Conservation (phyloP, 225 moss, liverwort and hornwort genomes). For the Anthoceros angustus region DNA sequence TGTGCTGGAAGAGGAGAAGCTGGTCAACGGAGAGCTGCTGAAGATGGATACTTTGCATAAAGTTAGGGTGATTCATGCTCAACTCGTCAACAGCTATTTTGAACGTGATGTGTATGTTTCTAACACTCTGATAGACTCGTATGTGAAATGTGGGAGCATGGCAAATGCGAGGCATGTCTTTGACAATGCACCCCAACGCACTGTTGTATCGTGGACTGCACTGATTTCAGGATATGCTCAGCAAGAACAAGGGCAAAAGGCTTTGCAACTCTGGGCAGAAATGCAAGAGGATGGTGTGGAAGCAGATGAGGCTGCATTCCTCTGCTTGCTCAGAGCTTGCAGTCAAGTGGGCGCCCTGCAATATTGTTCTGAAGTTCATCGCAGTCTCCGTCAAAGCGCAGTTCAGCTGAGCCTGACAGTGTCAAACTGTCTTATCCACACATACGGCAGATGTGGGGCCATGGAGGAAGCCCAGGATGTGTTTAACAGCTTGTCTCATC, state of each 20-base stretch:
- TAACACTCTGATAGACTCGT: not conserved
- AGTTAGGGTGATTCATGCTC: not conserved
- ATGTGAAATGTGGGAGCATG: slow-evolving; percentile 1
- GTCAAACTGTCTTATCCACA: not conserved
- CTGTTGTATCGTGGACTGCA: not conserved
- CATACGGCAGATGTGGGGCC: not conserved
- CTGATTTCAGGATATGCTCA: slow-evolving; percentile 1
- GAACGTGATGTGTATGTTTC: not conserved
- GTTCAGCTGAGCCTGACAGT: not conserved
- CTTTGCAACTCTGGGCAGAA: not conserved
- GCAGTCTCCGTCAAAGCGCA: not conserved
- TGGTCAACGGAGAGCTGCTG: not conserved
- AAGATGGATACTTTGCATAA: not conserved
- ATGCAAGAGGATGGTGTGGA: not conserved
- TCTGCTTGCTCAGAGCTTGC: not conserved
- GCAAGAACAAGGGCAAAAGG: not conserved
- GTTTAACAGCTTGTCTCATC: not conserved
- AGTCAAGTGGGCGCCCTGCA: not conserved
- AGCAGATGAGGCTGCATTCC: not conserved
- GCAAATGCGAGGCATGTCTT: not conserved
- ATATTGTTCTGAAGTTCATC: not conserved
- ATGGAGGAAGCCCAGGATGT: not conserved
- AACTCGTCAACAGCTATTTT: not conserved
- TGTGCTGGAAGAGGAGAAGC: not conserved
- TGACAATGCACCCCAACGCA: not conserved